phyloP scores from a whole-genome alignment of 1,139 yeast genomes.

The Nadsonia commutata region DNA sequence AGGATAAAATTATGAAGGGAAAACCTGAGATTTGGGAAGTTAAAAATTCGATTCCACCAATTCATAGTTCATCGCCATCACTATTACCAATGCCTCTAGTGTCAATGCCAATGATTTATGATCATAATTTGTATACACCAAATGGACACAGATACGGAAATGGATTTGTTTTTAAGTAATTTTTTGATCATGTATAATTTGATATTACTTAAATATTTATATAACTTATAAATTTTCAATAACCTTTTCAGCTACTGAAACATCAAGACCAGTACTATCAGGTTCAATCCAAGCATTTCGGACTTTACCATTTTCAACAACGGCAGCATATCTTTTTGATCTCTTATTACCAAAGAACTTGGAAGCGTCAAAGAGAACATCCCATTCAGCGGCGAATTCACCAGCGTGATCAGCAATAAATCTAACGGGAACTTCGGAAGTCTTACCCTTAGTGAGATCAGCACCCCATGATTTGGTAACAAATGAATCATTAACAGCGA shows the following conservation, averaged over 20 bases:
- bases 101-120: too few species aligned
- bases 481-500: slow-evolving; percentile 77
- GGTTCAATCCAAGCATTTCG: slow-evolving; percentile 60
- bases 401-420: slow-evolving; percentile 71
- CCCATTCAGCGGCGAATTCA: slow-evolving; percentile 51
- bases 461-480: slow-evolving; percentile 73
- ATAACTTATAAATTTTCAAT: slow-evolving; percentile 16
- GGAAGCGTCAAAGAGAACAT: slow-evolving; percentile 54
- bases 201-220: background rate
- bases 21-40: too few species aligned
- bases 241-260: slow-evolving; percentile 36
- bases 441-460: slow-evolving; percentile 19
- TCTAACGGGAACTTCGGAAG: slow-evolving; percentile 27
- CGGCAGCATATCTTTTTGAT: slow-evolving; percentile 60
- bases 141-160: too few species aligned
- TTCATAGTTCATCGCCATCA: too few species aligned
- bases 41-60: too few species aligned
- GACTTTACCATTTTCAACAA: slow-evolving; percentile 63
- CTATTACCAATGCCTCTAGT: too few species aligned
- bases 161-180: too few species aligned
- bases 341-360: slow-evolving; percentile 61
- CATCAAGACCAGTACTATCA: slow-evolving; percentile 56
- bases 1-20: too few species aligned
- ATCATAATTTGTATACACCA: too few species aligned
- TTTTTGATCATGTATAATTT: background rate